Base-by-base conservation (phyloP, 2,329 filamentous ascomycete genomes). In the Aaosphaeria arxii region DNA sequence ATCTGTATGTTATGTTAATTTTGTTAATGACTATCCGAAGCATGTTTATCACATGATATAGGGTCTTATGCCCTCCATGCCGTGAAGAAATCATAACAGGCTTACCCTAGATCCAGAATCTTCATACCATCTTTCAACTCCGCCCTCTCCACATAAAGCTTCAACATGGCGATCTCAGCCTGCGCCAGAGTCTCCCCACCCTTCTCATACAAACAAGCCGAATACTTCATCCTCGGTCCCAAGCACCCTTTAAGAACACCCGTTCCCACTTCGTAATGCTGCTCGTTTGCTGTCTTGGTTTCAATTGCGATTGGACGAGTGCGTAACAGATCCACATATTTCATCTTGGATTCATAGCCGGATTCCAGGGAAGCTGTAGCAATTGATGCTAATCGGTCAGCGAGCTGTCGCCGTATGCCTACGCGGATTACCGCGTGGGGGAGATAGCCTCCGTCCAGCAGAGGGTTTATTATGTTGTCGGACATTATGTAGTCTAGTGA, bases 261-360 rank as follows among this genome's bases (percentile, higher is more conserved):
- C 0, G 85, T 86, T 36, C 82, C 83, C 38, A 88, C 85, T 69
- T 88, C 85, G 61, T 89, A 88, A 67, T 88, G 85, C 74, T 88
- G 85, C 58, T 79, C 72, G 63, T 88, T 88, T 24, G 86, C 85
- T 2, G 77, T 72, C 4, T 75, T 77, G 1, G 84, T 87, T 64
- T 86, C 82, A 56, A 88, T 78, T n/a, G 85, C 86, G 53, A 88
- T 87, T 7, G 84, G 84, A 33, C 78, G 74, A 11, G 71, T 74
- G 17, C 82, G 77, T n/a, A 87, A 73, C 4, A 76, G 67, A 44
- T 80, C 73, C 7, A 88, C 76, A 62, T 85, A 88, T 28, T 71
- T 71, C 79, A 86, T 84, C 65, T 88, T 88, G 49, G 75, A 76
- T 48, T 77, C 74, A 50, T 80, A 80, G 11, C 75, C 76, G 29